Base-by-base conservation (phyloP, 208 protist species). In the Trichomonas tenax region DNA sequence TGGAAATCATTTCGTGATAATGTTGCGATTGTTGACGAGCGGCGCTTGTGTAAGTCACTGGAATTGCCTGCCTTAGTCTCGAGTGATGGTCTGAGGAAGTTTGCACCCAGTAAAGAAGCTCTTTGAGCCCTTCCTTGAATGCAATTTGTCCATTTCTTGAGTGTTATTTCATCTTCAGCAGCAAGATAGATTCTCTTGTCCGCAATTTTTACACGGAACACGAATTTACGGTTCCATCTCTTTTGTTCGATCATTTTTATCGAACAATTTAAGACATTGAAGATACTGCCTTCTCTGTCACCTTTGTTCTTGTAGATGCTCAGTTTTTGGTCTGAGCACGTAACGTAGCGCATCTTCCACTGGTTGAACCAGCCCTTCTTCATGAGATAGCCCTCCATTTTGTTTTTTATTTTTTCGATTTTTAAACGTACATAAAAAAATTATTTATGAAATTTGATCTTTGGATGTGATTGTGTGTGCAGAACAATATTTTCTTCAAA, bases 361-460 rank as follows among this genome's bases (percentile, higher is more conserved):
- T 90, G 34, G 41, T 90, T 90, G 41, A 90, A 90, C 82, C 82
- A 90, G 41, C 82, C 82, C n/a, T 90, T 90, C 48, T 90, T 90
- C 82, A 90, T 90, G 10, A 90, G n/a, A 36, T 44, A 90, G 10
- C 82, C 82, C 23, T 90, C 82, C 82, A 90, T 90, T 48, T 48
- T 45, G n/a, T n/a, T n/a, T 38, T 14, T n/a, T 4, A 90, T 90
- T 90, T 11, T 10, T 17, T 31, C 9, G 14, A 58, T 48, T 48
- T 90, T 90, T 86, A 86, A 86, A 86, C 81, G 81, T 86, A 41
- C 81, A 82, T 34, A n/a, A n/a, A n/a, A n/a, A n/a, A n/a, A 9
- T 63, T 63, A 63, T 63, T 63, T 63, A 63, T 26, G 21, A 26
- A 63, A 26, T 63, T 63, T 63, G 14, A 63, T 63, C n/a, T n/a